Conservation (phyloP, 2,329 filamentous ascomycete species). For the Tricladium varicosporioides region DNA sequence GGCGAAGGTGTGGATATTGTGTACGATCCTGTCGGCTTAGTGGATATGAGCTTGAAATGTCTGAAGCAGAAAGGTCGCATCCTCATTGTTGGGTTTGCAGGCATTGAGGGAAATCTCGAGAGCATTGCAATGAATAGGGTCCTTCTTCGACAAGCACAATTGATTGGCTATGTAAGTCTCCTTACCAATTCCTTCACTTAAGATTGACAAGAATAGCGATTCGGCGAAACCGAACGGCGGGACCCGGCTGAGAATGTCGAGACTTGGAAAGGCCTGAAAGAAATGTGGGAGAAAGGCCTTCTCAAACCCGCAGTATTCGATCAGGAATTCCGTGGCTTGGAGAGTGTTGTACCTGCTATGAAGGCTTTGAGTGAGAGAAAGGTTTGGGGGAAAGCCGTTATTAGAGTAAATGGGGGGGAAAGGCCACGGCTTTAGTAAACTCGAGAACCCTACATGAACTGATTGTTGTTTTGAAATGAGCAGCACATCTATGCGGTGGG, state of each 20-base stretch:
- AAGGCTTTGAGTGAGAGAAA: slow-evolving; percentile 48
- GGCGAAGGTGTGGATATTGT: slow-evolving; percentile 55
- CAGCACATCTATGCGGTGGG: too few species aligned
- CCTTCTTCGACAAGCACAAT: slow-evolving; percentile 49
- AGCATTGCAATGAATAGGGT: slow-evolving; percentile 53
- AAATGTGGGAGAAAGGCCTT: slow-evolving; percentile 44
- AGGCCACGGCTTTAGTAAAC: slow-evolving; percentile 1
- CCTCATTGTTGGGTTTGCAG: slow-evolving; percentile 58
- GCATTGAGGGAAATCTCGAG: slow-evolving; percentile 51
- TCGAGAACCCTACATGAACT: background rate
- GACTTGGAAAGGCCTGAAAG: slow-evolving; percentile 51
- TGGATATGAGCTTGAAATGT: slow-evolving; percentile 52
- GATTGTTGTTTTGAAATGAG: too few species aligned
- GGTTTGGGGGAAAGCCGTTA: slow-evolving; percentile 55
- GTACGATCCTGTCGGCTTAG: slow-evolving; percentile 56
- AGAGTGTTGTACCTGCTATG: slow-evolving; percentile 48
- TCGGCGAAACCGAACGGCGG: slow-evolving; percentile 53
- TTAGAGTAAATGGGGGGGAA: slow-evolving; percentile 37
- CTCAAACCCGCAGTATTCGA: slow-evolving; percentile 52
- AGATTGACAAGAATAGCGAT: slow-evolving; percentile 40
- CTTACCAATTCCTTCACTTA: background rate
- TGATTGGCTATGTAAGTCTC: slow-evolving; percentile 50
- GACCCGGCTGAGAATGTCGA: slow-evolving; percentile 45
- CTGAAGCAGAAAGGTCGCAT: slow-evolving; percentile 52
- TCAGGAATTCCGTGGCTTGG: slow-evolving; percentile 47